Evolutionary conservation across 108 stramenopile species (phyloP), one percentile per base, ranked within the genome.

Genomic region (Fragilaria radians): DNA sequence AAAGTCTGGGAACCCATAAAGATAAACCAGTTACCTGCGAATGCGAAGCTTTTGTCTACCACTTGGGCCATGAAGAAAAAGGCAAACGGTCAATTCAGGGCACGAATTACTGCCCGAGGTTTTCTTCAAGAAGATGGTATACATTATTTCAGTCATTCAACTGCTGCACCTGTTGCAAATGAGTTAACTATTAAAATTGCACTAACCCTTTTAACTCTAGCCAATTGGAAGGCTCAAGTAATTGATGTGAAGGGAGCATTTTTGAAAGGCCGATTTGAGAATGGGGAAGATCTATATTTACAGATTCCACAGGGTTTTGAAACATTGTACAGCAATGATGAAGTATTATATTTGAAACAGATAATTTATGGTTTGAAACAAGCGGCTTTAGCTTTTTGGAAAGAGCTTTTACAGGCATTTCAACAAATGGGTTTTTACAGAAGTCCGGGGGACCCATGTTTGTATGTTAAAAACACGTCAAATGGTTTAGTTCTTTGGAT

Each of bases 61-160:
- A 76, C 74, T 5, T 69, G 74, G 71, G 79, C 79, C 17, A 68
- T 71, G 66, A 79, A 75, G 64, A 67, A 63, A 62, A 79, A 79
- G 45, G 24, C 62, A 7, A 69, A 69, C 55, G 79, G 74, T 18
- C 54, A 32, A 4, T 48, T 49, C n/a, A 46, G 71, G 49, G 78
- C 65, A 11, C 52, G 77, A 46, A 5, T 65, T 2, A 69, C 58
- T 55, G 72, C 58, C 1, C 28, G 72, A 58, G 77, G 77, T 57
- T 78, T 65, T 30, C 1, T 51, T 18, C 68, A 78, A 36, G 31
- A 50, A 2, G 64, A 53, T 22, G 72, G 72, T 5, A 28, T 29
- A 23, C 71, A 78, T 42, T 73, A 34, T 58, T 63, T 70, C 32
- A 47, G 28, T 2, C 30, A 45, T 26, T 49, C 55, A 18, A 67